Percentiles rank a stretch among this genome's conserved stretches.
Evolutionary conservation across 306 rosid genomes (phyloP).

Genomic region (Canavalia ensiformis): DNA sequence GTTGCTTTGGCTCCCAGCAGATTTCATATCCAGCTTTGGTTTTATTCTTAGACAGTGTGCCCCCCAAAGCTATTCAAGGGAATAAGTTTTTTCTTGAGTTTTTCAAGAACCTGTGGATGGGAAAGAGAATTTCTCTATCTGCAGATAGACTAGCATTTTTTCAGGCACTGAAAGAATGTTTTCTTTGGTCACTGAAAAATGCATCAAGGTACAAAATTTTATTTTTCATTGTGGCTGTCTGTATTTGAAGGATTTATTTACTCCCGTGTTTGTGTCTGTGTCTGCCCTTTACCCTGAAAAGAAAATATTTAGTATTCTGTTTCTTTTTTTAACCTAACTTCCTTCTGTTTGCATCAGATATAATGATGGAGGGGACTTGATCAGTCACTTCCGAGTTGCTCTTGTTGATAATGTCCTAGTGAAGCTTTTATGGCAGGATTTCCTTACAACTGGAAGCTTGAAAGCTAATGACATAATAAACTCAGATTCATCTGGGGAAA

Average conservation of each 20-base stretch:
- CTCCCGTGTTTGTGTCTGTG: slow-evolving; percentile 10
- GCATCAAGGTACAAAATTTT: slow-evolving; percentile 75
- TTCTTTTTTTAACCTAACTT: slow-evolving; percentile 42
- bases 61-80: slow-evolving; percentile 74
- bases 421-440: slow-evolving; percentile 81
- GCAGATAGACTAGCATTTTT: slow-evolving; percentile 74
- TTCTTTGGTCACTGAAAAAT: slow-evolving; percentile 80
- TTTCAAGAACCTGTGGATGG: slow-evolving; percentile 84
- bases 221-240: slow-evolving; percentile 32
- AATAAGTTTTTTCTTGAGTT: slow-evolving; percentile 79
- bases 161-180: slow-evolving; percentile 86
- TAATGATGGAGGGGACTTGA: slow-evolving; percentile 63
- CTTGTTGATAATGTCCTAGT: slow-evolving; percentile 72
- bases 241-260: slow-evolving; percentile 26
- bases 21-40: slow-evolving; percentile 87
- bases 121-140: slow-evolving; percentile 69
- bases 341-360: slow-evolving; percentile 65
- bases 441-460: slow-evolving; percentile 54
- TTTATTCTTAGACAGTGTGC: slow-evolving; percentile 74
- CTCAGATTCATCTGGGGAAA: slow-evolving; percentile 54
- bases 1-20: slow-evolving; percentile 92
- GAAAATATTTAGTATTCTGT: slow-evolving; percentile 25
- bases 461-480: slow-evolving; percentile 58
- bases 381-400: slow-evolving; percentile 60
- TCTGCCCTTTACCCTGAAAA: slow-evolving; percentile 12